A percentile compares a stretch with the other conserved stretches of the same genome.
These are phyloP conservation scores for Pontederia paniculata DNA, from an alignment of 176 grass and related monocot genomes.

Conservation along the genomic window DNA sequence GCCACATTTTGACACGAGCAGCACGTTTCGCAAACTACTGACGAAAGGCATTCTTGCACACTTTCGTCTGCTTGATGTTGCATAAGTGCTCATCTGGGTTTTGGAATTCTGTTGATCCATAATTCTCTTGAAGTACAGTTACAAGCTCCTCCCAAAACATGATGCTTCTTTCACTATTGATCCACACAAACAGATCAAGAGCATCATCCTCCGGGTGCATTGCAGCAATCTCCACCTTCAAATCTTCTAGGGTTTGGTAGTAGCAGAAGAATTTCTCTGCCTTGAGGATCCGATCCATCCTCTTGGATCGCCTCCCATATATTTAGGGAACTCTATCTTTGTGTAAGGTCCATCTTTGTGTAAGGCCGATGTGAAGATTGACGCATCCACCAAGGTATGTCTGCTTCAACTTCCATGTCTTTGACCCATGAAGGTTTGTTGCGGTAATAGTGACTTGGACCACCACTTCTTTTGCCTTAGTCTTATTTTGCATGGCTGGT, in stretches of 20 bases:
- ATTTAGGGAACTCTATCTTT: not conserved
- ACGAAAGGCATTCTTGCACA: not conserved
- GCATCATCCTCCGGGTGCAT: not conserved
- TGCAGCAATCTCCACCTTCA: not conserved
- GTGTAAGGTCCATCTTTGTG: no score
- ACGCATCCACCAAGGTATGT: no score
- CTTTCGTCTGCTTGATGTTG: not conserved
- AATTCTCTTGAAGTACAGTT: no score
- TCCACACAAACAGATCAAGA: not conserved
- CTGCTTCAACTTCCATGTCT: no score
- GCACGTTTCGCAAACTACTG: not conserved
- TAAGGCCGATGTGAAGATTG: not conserved
- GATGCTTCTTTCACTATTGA: not conserved
- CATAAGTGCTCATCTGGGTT: not conserved
- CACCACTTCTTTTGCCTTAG: no score
- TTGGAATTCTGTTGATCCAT: no score
- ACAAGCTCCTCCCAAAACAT: not conserved
- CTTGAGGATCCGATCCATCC: not conserved
- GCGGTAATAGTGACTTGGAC: no score
- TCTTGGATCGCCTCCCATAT: not conserved
- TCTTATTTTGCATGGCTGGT: no score
- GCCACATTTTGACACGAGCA: not conserved
- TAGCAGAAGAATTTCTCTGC: not conserved
- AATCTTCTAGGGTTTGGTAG: not conserved
- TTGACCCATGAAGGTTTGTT: no score